Evolutionary conservation across 2,329 filamentous ascomycete species (phyloP).

Genomic region (Aspergillus arachidicola): DNA sequence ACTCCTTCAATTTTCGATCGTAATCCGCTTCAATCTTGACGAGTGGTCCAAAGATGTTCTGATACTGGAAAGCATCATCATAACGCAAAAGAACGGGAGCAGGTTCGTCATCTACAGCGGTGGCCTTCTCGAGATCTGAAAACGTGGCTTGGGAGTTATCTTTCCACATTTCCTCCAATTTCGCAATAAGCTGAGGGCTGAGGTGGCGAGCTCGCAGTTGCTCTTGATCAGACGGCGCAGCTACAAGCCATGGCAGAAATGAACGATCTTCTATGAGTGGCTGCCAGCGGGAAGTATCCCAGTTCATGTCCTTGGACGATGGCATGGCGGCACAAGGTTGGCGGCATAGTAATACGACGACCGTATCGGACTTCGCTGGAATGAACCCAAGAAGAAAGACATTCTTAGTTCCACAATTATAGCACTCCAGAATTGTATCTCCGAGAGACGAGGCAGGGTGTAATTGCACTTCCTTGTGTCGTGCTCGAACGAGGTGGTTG

Average conservation of each 20-base stretch:
- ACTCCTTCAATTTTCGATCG: constrained; percentile 97
- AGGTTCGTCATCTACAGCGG: constrained; percentile 91
- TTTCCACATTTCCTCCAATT: constrained; percentile 98
- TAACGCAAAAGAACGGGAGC: constrained; percentile 90
- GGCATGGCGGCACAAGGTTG: constrained; percentile 94
- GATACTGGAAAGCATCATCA: constrained; percentile 96
- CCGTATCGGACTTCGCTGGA: constrained; percentile 96
- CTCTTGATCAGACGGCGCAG: constrained; percentile 86
- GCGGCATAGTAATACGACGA: constrained; percentile 93
- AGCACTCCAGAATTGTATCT: constrained; percentile 96
- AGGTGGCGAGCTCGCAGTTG: constrained; percentile 93
- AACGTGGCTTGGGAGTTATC: constrained; percentile 87
- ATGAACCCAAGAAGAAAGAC: constrained; percentile 98
- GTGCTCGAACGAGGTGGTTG: constrained; percentile 94
- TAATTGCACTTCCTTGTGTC: constrained; percentile 97
- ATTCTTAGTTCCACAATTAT: constrained; percentile 99
- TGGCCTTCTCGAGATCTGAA: constrained; percentile 86
- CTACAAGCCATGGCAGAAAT: constrained; percentile 91
- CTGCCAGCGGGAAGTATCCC: constrained; percentile 98
- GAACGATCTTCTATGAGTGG: constrained; percentile 95
- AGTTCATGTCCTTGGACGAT: constrained; percentile 99
- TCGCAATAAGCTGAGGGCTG: constrained; percentile 91
- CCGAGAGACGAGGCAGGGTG: constrained; percentile 91
- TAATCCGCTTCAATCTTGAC: constrained; percentile 99
- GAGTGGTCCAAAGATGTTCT: constrained; percentile 95